A percentile compares a stretch with the other conserved stretches of the same genome.
Evolutionary conservation across 176 grass and related monocot genomes (phyloP).

Genomic region (Oryza coarctata): DNA sequence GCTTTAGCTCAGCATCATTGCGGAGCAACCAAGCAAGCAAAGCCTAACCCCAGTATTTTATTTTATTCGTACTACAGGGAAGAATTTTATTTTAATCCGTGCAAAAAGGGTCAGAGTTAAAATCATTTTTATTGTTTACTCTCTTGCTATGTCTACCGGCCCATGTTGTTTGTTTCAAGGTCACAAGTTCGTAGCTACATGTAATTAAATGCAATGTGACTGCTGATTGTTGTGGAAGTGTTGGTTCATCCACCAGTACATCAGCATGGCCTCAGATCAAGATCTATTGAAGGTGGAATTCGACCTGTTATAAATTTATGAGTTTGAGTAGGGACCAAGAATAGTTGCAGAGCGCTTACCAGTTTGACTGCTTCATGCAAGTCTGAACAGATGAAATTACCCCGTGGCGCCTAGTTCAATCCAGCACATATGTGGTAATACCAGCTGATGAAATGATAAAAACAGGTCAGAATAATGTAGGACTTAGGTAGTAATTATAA

Average conservation of each 20-base stretch:
- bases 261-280: neutral
- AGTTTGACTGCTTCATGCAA: neutral
- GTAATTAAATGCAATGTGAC: neutral
- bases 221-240: neutral
- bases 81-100: conserved; percentile 15
- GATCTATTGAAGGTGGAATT: neutral
- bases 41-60: neutral
- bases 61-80: conserved; percentile 3
- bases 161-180: neutral
- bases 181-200: neutral
- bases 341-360: neutral
- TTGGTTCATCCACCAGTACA: conserved; percentile 20
- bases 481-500: neutral
- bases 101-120: conserved; percentile 5
- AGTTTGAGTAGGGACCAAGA: neutral
- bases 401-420: neutral
- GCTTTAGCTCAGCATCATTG: neutral
- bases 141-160: conserved; percentile 20
- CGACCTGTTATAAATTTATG: neutral
- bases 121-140: neutral
- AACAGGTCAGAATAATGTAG: neutral
- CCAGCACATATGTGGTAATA: neutral
- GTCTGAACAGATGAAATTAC: neutral
- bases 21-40: neutral
- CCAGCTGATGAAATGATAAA: neutral